These are phyloP conservation scores for Ophiostoma pallidulum DNA, from an alignment of 2,329 filamentous ascomycete genomes.

Conservation along the genomic window DNA sequence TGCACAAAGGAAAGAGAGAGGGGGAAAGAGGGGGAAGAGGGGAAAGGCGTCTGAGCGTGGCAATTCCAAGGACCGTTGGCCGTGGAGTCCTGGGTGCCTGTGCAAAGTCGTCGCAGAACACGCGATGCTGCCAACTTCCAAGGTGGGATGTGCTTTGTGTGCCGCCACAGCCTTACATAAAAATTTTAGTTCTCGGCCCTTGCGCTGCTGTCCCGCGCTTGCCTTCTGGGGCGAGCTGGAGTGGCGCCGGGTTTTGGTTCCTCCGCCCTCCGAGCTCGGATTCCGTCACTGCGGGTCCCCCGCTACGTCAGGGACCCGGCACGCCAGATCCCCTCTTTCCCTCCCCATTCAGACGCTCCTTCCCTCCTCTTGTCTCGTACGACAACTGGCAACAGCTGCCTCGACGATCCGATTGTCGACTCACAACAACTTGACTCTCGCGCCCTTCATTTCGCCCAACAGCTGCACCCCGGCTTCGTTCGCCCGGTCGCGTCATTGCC, in stretches of 20 bases:
- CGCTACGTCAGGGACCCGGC: no score
- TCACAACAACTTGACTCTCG: no score
- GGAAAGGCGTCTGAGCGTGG: neutral
- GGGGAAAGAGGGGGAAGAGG: neutral
- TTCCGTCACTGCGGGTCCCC: no score
- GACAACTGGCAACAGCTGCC: no score
- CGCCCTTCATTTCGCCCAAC: no score
- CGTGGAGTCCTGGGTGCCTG: no score
- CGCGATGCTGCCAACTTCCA: constrained; percentile 9
- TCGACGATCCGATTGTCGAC: no score
- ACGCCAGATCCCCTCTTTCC: constrained; percentile 1
- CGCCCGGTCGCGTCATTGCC: neutral
- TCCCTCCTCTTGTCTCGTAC: constrained; percentile 10
- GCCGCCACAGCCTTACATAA: constrained; percentile 5
- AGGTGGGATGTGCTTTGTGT: constrained; percentile 4
- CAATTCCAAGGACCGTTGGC: neutral
- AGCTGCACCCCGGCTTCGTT: no score
- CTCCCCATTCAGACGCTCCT: constrained; percentile 16
- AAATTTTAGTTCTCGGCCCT: constrained; percentile 8
- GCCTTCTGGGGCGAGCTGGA: neutral
- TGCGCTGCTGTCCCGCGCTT: neutral
- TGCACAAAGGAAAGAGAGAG: neutral
- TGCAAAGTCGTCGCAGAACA: neutral
- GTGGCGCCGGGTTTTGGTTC: neutral
- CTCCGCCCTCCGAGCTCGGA: neutral